These are phyloP conservation scores for Cyclocybe aegerita DNA, from an alignment of 768 basidiomycete genomes.

Conservation along the genomic window DNA sequence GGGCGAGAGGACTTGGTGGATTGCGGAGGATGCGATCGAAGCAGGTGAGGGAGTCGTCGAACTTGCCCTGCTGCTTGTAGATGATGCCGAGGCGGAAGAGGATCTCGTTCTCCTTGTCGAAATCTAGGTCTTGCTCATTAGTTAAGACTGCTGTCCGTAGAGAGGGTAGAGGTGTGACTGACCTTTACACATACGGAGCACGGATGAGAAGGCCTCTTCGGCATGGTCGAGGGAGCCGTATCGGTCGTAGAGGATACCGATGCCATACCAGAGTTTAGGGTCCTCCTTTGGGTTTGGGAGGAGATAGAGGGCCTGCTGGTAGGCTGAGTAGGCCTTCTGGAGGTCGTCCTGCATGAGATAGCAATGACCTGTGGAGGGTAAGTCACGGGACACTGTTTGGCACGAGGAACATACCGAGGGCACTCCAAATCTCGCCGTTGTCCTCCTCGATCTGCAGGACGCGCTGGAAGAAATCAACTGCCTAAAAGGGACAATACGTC, in stretches of 20 bases:
- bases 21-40: constrained; percentile 96
- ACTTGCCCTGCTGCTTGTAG: constrained; percentile 98
- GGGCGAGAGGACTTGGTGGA: constrained; percentile 92
- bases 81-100: constrained; percentile 98
- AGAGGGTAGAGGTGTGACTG: constrained; percentile 24
- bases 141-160: constrained; percentile 18
- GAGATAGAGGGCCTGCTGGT: constrained; percentile 96
- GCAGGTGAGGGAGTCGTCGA: constrained; percentile 82
- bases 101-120: constrained; percentile 98
- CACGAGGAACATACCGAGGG: constrained; percentile 61
- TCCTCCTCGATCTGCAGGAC: constrained; percentile 89
- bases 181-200: constrained; percentile 97
- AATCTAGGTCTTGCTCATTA: constrained; percentile 61
- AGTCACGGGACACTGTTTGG: constrained; percentile 15
- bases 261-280: constrained; percentile 99
- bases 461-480: constrained; percentile 95
- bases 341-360: constrained; percentile 99
- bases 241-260: constrained; percentile 97
- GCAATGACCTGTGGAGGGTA: constrained; percentile 71
- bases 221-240: constrained; percentile 98
- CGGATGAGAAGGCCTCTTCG: constrained; percentile 96
- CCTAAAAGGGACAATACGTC: constrained; percentile 55
- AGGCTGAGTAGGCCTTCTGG: constrained; percentile 97
- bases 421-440: constrained; percentile 99
- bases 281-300: constrained; percentile 98